Evolutionary conservation across 139 green algal genomes (phyloP).

Genomic region (Prasinococcaceae sp.): DNA sequence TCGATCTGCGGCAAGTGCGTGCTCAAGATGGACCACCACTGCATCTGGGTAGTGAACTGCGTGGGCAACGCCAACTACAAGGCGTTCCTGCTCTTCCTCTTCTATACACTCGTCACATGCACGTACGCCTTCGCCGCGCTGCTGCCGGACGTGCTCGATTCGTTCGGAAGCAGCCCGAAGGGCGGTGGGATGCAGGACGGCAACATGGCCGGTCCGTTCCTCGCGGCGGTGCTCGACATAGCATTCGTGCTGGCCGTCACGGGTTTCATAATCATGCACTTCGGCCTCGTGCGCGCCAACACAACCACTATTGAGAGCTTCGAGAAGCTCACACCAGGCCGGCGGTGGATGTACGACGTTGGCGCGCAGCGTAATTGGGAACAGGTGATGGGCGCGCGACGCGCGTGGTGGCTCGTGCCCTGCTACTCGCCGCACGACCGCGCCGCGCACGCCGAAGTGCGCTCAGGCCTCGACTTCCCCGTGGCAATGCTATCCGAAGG

Average conservation of each 20-base stretch:
- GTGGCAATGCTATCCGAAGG: too few relatives aligned
- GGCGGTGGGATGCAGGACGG: neutral
- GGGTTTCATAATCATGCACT: slow-evolving; percentile 38
- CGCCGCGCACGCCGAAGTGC: too few relatives aligned
- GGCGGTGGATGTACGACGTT: too few relatives aligned
- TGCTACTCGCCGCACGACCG: too few relatives aligned
- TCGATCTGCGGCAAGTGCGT: slow-evolving; percentile 70
- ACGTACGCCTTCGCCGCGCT: slow-evolving; percentile 11
- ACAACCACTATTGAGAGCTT: slow-evolving; percentile 38
- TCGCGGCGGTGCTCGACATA: slow-evolving; percentile 26
- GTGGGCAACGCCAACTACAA: slow-evolving; percentile 94
- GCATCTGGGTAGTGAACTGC: slow-evolving; percentile 75
- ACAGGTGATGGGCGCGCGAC: too few relatives aligned
- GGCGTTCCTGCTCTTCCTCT: slow-evolving; percentile 82
- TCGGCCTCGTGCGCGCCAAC: slow-evolving; percentile 26
- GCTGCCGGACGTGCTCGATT: slow-evolving; percentile 15
- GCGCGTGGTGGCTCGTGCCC: too few relatives aligned
- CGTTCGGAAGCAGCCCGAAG: slow-evolving; percentile 7
- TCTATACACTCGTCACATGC: slow-evolving; percentile 27
- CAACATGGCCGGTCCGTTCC: slow-evolving; percentile 12
- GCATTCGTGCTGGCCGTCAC: slow-evolving; percentile 29
- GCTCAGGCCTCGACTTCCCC: too few relatives aligned
- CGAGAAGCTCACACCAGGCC: too few relatives aligned
- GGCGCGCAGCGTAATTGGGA: too few relatives aligned
- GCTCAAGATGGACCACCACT: slow-evolving; percentile 73